Conservation (phyloP, 257 asterid genomes). For the Lithospermum erythrorhizon region DNA sequence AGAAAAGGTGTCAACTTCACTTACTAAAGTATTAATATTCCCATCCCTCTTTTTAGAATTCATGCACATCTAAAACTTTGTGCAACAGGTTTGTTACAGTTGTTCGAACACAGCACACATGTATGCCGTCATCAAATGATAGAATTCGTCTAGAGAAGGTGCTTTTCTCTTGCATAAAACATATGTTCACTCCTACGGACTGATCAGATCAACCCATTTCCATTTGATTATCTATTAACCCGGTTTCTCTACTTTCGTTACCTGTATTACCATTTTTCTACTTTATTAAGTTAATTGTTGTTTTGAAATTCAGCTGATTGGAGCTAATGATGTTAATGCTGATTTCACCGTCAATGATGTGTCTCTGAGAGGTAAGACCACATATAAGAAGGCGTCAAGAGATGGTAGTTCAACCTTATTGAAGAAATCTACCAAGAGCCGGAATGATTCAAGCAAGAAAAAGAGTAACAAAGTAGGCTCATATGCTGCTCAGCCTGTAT, state of each 20-base stretch:
- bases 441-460: slow-evolving; percentile 27
- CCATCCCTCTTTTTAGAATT: background rate
- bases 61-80: background rate
- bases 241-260: too few relatives aligned
- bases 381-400: slow-evolving; percentile 23
- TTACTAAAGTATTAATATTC: background rate
- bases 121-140: slow-evolving; percentile 77
- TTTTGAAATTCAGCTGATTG: slow-evolving; percentile 55
- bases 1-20: slow-evolving; percentile 41
- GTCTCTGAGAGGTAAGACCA: slow-evolving; percentile 14
- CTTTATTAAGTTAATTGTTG: slow-evolving; percentile 4
- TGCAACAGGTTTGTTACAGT: slow-evolving; percentile 72
- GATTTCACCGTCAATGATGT: slow-evolving; percentile 42
- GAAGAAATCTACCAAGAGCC: slow-evolving; percentile 15
- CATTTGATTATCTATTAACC: too few relatives aligned
- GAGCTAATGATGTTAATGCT: slow-evolving; percentile 31
- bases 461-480: slow-evolving; percentile 43
- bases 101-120: slow-evolving; percentile 53
- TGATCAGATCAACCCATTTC: too few relatives aligned
- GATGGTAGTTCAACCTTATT: slow-evolving; percentile 16
- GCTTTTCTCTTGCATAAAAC: background rate
- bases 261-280: background rate
- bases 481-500: slow-evolving; percentile 63
- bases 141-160: slow-evolving; percentile 77
- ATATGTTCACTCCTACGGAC: too few relatives aligned